Conservation (phyloP, 306 rosid genomes). For the Cucumis melo region DNA sequence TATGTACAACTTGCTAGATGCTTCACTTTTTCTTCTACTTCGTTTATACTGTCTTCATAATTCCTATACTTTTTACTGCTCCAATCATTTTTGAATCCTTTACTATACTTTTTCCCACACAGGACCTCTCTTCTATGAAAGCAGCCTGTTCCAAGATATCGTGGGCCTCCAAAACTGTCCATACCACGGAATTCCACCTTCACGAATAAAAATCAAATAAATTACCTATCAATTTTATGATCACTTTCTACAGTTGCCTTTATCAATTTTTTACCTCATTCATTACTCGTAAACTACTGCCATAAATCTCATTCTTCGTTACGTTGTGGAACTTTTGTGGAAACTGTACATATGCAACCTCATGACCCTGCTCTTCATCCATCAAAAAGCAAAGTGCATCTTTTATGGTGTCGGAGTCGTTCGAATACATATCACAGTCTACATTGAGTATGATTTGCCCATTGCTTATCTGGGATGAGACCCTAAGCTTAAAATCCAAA, state of each 20-base stretch:
- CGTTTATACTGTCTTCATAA: constrained; percentile 10
- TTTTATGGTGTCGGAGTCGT: constrained; percentile 43
- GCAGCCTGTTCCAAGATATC: constrained; percentile 60
- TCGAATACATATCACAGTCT: constrained; percentile 81
- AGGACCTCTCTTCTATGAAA: constrained; percentile 67
- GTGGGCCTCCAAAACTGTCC: constrained; percentile 61
- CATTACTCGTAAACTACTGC: constrained; percentile 3
- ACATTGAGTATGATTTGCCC: constrained; percentile 58
- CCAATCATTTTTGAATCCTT: constrained; percentile 20
- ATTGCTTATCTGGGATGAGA: constrained; percentile 73
- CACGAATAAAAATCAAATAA: not conserved
- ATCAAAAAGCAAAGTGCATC: constrained; percentile 72
- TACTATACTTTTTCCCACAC: constrained; percentile 37
- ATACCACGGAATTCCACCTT: constrained; percentile 50
- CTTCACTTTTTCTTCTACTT: constrained; percentile 39
- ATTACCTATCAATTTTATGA: not conserved
- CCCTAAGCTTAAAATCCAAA: constrained; percentile 42
- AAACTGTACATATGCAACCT: constrained; percentile 61
- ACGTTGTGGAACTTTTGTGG: constrained; percentile 43
- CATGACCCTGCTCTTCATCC: constrained; percentile 62
- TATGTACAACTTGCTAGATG: constrained; percentile 46
- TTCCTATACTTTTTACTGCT: constrained; percentile 13
- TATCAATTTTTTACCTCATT: constrained; percentile 24
- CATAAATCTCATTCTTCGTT: constrained; percentile 55
- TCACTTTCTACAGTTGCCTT: not conserved